These are phyloP conservation scores for Amanita rimosa DNA, from an alignment of 768 basidiomycete genomes.

Conservation along the genomic window DNA sequence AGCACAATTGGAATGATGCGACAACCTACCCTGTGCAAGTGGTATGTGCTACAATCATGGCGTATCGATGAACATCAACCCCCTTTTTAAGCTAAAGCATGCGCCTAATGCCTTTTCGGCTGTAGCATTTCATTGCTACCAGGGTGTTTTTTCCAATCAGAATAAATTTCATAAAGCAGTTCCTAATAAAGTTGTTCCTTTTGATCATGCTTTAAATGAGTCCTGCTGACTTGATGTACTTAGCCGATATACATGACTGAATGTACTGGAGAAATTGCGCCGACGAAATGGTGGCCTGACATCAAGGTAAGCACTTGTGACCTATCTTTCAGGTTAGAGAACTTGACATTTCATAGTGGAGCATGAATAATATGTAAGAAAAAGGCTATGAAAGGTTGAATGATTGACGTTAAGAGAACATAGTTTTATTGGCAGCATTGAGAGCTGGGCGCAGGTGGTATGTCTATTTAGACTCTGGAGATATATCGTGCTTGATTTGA, in stretches of 20 bases:
- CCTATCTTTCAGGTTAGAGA: neutral
- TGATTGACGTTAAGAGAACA: neutral
- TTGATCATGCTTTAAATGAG: neutral
- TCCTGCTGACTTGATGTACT: neutral
- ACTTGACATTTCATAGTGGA: constrained; percentile 34
- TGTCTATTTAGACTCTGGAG: neutral
- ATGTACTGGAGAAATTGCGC: constrained; percentile 50
- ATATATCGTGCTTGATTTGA: too few species aligned
- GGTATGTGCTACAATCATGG: neutral
- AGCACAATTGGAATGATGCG: constrained; percentile 67
- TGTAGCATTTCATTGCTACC: constrained; percentile 66
- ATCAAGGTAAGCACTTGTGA: constrained; percentile 41
- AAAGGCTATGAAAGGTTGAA: neutral
- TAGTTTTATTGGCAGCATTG: constrained; percentile 5
- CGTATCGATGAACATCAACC: neutral
- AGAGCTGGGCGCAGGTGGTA: constrained; percentile 1
- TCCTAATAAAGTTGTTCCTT: constrained; percentile 34
- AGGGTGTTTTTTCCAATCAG: constrained; percentile 41
- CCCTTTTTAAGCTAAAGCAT: constrained; percentile 35
- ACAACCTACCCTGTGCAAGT: constrained; percentile 48
- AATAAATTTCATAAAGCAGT: constrained; percentile 41
- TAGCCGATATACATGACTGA: constrained; percentile 45
- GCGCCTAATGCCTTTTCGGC: constrained; percentile 47
- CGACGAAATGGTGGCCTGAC: constrained; percentile 73
- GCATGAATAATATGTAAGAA: constrained; percentile 49